These are phyloP conservation scores for Debaryomyces coudertii DNA, from an alignment of 1,139 yeast species.

Conservation along the genomic window DNA sequence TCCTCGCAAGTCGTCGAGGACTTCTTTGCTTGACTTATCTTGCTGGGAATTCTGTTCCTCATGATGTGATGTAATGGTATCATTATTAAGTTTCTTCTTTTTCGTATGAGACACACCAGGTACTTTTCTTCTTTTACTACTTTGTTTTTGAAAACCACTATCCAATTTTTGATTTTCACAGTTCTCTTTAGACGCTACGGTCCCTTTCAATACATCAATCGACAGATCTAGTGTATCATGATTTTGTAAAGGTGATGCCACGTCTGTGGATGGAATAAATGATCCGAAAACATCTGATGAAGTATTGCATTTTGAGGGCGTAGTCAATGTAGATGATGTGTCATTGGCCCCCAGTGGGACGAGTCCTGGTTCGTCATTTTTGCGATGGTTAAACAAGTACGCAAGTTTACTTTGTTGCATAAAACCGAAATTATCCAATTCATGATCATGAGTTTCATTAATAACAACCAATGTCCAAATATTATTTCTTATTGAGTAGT, in stretches of 20 bases:
- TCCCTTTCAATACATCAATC: slow-evolving; percentile 1
- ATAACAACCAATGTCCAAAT: slow-evolving; percentile 66
- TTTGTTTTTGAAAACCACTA: not conserved
- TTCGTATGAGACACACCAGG: not conserved
- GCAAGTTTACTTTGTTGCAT: slow-evolving; percentile 2
- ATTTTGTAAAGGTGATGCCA: slow-evolving; percentile 7
- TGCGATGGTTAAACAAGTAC: not conserved
- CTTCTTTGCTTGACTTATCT: not conserved
- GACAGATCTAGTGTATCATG: not conserved
- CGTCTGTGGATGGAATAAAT: slow-evolving; percentile 9
- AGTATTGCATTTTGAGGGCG: not conserved
- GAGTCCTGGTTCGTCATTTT: slow-evolving; percentile 2
- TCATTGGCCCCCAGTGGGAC: not conserved
- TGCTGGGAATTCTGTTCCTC: not conserved
- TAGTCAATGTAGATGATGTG: not conserved
- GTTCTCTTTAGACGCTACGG: not conserved
- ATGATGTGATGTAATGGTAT: not conserved
- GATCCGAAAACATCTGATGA: slow-evolving; percentile 10
- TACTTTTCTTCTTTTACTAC: not conserved
- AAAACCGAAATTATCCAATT: slow-evolving; percentile 13
- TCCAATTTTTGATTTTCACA: not conserved
- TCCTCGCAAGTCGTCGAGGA: slow-evolving; percentile 14
- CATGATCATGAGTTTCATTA: slow-evolving; percentile 55
- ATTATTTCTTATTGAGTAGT: slow-evolving; percentile 56
- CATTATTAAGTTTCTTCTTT: not conserved